Evolutionary conservation across 2,329 filamentous ascomycete genomes (phyloP).

Genomic region (Neofusicoccum parvum): DNA sequence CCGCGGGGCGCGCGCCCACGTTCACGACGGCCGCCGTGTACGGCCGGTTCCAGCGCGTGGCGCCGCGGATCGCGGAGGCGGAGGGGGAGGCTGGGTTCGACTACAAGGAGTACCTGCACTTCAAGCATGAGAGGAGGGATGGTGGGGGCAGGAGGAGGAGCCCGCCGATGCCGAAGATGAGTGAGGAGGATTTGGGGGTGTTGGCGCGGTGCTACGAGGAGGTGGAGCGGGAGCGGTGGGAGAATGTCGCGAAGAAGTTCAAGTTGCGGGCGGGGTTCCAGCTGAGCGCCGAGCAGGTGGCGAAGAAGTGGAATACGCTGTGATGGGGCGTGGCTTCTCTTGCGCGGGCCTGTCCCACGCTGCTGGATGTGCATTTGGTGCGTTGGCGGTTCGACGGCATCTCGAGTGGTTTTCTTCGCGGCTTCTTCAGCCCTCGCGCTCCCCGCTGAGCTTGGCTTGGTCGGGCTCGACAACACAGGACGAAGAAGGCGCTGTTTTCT

Average conservation of each 20-base stretch:
- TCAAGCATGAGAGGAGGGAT: slow-evolving; percentile 25
- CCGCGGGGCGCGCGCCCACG: slow-evolving; percentile 2
- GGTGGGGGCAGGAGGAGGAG: background rate
- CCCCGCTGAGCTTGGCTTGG: too few species aligned
- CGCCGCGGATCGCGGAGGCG: slow-evolving; percentile 29
- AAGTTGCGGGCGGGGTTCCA: background rate
- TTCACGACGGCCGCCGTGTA: slow-evolving; percentile 39
- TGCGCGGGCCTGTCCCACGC: too few species aligned
- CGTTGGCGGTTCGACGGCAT: too few species aligned
- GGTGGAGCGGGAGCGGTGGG: slow-evolving; percentile 12
- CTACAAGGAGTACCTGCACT: slow-evolving; percentile 36
- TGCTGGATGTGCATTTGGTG: too few species aligned
- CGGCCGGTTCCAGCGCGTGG: slow-evolving; percentile 38
- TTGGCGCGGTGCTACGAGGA: slow-evolving; percentile 1
- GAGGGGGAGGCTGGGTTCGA: slow-evolving; percentile 37
- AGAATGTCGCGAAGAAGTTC: slow-evolving; percentile 7
- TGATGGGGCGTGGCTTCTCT: background rate
- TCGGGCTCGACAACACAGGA: too few species aligned
- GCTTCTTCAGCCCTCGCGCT: too few species aligned
- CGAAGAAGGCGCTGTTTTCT: too few species aligned
- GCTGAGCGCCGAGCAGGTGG: slow-evolving; percentile 3
- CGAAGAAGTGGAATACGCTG: slow-evolving; percentile 6
- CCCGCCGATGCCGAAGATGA: background rate
- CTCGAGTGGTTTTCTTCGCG: too few species aligned
- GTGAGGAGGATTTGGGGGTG: background rate